Percentiles rank a stretch among this genome's conserved stretches.
Conservation (phyloP, 768 basidiomycete species). For the Phylloporus sp. region DNA sequence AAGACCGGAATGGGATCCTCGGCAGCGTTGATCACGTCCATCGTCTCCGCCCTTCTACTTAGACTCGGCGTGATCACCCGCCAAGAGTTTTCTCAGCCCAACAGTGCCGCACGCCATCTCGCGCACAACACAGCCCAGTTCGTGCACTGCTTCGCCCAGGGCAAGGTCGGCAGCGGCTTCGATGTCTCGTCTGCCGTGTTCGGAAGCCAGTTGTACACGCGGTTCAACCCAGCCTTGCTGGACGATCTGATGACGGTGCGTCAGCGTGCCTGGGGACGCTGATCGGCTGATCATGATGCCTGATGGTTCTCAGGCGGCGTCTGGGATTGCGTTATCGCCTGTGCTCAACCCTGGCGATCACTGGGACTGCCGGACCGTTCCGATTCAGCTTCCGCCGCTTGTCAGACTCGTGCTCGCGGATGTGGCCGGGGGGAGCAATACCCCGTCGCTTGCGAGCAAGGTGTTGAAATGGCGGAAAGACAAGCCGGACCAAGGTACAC, state of each 20-base stretch:
- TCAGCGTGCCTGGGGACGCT: neutral
- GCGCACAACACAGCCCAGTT: conserved; percentile 94
- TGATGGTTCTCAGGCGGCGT: conserved; percentile 10
- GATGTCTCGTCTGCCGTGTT: conserved; percentile 93
- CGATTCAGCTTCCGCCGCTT: conserved; percentile 80
- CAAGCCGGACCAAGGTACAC: conserved; percentile 50
- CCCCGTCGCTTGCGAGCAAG: conserved; percentile 88
- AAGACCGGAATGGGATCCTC: conserved; percentile 98
- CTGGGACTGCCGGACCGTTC: conserved; percentile 71
- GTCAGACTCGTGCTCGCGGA: conserved; percentile 89
- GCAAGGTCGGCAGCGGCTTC: conserved; percentile 97
- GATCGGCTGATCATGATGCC: neutral
- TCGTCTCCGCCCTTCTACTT: conserved; percentile 80
- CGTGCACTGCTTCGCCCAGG: conserved; percentile 94
- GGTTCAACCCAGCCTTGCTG: conserved; percentile 65
- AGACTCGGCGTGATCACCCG: conserved; percentile 63
- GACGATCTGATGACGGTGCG: conserved; percentile 27
- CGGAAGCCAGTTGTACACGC: conserved; percentile 89
- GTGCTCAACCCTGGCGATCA: conserved; percentile 51
- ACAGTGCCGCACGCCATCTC: conserved; percentile 50
- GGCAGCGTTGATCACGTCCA: conserved; percentile 93
- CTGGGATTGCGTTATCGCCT: conserved; percentile 37
- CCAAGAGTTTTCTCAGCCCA: conserved; percentile 42
- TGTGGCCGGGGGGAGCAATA: conserved; percentile 94
- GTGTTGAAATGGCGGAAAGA: conserved; percentile 87